These are phyloP conservation scores for Penicillium pancosmium DNA, from an alignment of 495 filamentous ascomycete genomes.

Conservation along the genomic window DNA sequence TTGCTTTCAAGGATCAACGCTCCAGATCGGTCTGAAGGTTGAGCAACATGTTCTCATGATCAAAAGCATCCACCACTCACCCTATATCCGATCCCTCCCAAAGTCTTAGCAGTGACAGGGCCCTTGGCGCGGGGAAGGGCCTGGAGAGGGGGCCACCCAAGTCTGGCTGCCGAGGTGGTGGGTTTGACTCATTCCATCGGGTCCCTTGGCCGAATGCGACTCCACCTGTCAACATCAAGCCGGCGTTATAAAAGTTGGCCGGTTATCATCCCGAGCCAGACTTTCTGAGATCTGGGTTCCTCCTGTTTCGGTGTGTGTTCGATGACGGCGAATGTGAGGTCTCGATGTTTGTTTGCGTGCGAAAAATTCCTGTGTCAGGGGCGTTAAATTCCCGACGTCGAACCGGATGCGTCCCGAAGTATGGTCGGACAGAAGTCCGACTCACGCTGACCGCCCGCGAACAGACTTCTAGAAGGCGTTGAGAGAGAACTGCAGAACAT, in stretches of 20 bases:
- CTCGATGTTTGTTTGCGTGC: neutral
- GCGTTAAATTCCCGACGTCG: slow-evolving; percentile 7
- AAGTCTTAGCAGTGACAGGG: slow-evolving; percentile 4
- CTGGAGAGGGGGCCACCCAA: neutral
- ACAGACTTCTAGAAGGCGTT: slow-evolving; percentile 1
- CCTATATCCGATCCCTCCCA: slow-evolving; percentile 1
- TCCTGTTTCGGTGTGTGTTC: neutral
- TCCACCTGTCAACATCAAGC: slow-evolving; percentile 11
- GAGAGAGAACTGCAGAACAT: neutral
- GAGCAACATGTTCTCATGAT: slow-evolving; percentile 14
- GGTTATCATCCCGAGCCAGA: neutral
- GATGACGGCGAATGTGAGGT: neutral
- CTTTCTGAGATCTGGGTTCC: neutral
- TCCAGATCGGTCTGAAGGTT: slow-evolving; percentile 7
- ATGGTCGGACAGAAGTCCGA: slow-evolving; percentile 24
- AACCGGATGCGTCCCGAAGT: slow-evolving; percentile 17
- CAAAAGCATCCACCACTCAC: neutral
- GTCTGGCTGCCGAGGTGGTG: slow-evolving; percentile 5
- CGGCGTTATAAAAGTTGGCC: neutral
- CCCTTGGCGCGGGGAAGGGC: slow-evolving; percentile 15
- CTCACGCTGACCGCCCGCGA: slow-evolving; percentile 6
- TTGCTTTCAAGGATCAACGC: neutral
- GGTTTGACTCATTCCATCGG: slow-evolving; percentile 15
- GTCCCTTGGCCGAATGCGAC: slow-evolving; percentile 9
- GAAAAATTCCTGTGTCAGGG: slow-evolving; percentile 6